A percentile compares a stretch with the other conserved stretches of the same genome.
Evolutionary conservation across 164 flowering plant species (phyloP).

Genomic region (Magnolia officinalis): DNA sequence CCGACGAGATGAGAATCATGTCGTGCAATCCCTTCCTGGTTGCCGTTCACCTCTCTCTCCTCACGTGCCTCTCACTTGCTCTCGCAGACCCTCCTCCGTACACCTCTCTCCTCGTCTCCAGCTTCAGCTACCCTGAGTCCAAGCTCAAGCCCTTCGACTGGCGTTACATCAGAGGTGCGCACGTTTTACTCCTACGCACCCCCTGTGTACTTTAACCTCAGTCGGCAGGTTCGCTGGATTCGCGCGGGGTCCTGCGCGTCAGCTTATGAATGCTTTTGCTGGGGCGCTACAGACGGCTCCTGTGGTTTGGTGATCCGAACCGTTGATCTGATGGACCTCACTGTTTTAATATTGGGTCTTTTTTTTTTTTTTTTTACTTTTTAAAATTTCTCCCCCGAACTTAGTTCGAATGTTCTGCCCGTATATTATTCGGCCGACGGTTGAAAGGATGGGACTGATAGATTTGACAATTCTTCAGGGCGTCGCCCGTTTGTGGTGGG

Average conservation of each 20-base stretch:
- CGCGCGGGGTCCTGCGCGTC: not conserved
- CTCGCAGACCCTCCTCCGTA: slow-evolving; percentile 11
- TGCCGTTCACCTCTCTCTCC: slow-evolving; percentile 19
- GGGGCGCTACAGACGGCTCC: no score
- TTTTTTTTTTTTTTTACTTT: no score
- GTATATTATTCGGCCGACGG: not conserved
- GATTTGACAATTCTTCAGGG: not conserved
- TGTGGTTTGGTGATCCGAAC: not conserved
- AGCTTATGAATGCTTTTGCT: no score
- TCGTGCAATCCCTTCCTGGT: slow-evolving; percentile 27
- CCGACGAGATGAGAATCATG: slow-evolving; percentile 22
- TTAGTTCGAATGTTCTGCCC: not conserved
- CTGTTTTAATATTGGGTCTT: not conserved
- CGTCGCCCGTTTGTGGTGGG: not conserved
- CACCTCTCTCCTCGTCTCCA: slow-evolving; percentile 51
- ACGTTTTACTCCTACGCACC: not conserved
- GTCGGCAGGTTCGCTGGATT: not conserved
- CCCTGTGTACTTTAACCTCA: not conserved
- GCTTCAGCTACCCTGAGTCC: slow-evolving; percentile 49
- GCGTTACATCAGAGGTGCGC: slow-evolving; percentile 77
- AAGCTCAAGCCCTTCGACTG: slow-evolving; percentile 55
- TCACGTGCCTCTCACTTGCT: slow-evolving; percentile 16
- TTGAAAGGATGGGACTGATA: not conserved
- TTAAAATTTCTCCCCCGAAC: not conserved
- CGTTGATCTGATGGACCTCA: slow-evolving; percentile 1